Evolutionary conservation across 2,329 filamentous ascomycete species (phyloP), one percentile per base, ranked within the genome.

Genomic region (Blastomyces parvus): DNA sequence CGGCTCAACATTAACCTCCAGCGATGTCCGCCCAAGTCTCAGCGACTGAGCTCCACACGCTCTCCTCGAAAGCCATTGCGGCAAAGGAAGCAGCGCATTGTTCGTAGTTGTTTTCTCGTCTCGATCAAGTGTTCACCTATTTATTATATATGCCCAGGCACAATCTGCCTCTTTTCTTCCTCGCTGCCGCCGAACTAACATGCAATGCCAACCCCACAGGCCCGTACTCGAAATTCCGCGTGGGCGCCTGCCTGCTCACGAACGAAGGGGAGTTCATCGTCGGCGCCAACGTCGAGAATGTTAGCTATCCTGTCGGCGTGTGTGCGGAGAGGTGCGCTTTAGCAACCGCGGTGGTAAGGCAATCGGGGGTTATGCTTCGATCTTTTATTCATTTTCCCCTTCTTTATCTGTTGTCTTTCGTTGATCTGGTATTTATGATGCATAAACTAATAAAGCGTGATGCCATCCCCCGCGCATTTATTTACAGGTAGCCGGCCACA

Each of bases 311-410:
- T 0, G 92, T 97, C 6, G 91, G 91, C n/a, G 95, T 90, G 2
- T 97, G 94, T 76, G 94, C 94, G 17, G 94, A 99, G 82, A 83
- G 93, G 64, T 90, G 93, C n/a, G 91, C 90, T 1, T 82, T 97
- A 68, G 89, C 85, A 8, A 91, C 86, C 48, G 93, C 93, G 27
- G 84, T 97, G 63, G 79, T 80, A 71, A 19, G 9, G 36, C 14
- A 40, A 17, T 13, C 5, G 25, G 9, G 52, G n/a, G 36, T 55
- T 19, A 30, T 3, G 9, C 27, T 22, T 22, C 36, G 36, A 11
- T 36, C 6, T 22, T 14, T 44, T 57, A 27, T 60, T 30, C 48
- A n/a, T n/a, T n/a, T 62, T 48, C 53, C 9, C 7, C 22, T 36
- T 44, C 14, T n/a, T 19, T 58, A 42, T 38, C 53, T 13, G 27